Base-by-base conservation (phyloP, 306 rosid genomes). In the Acacia acuminata region DNA sequence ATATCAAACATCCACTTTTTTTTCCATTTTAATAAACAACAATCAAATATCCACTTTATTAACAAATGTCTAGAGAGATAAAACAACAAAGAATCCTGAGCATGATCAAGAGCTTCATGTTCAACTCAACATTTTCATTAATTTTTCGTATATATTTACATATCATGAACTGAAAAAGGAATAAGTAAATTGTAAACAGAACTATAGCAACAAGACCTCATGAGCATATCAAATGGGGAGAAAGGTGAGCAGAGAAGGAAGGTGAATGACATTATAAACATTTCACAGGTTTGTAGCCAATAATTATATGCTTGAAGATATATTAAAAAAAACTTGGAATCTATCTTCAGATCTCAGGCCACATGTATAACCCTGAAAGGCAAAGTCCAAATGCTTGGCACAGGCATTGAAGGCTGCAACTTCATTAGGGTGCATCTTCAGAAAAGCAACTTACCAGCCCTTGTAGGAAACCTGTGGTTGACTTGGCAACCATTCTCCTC, bases 371-470 rank as follows among this genome's bases (percentile, higher is more conserved):
- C 50, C 10, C 75, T 71, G 70, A 40, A 75, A 69, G 74, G 80
- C 73, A 75, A 71, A 53, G 30, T 60, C 79, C 64, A 71, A 76
- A 65, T 40, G 45, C 20, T 58, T 53, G 55, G 36, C 22, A 79
- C 47, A 22, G 80, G 60, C 65, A 42, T 77, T 58, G 34, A 81
- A 77, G 72, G 73, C 74, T 22, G 83, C 72, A 71, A 77, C 36
- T 70, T 71, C 71, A 40, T n/a, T 56, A 53, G 75, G 38, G 51
- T 47, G 64, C 16, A 60, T n/a, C 56, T 69, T 70, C 75, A 65
- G 16, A 34, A 44, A 45, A 44, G 58, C 73, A 45, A 63, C 30
- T 38, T 63, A 16, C 60, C 30, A 16, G n/a, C 7, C 73, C 32
- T 63, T n/a, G 14, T 27, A 15, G 61, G 42, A 10, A 56, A 64